phyloP scores from a whole-genome alignment of 2,329 filamentous ascomycete species.

The Blastomyces gilchristii region DNA sequence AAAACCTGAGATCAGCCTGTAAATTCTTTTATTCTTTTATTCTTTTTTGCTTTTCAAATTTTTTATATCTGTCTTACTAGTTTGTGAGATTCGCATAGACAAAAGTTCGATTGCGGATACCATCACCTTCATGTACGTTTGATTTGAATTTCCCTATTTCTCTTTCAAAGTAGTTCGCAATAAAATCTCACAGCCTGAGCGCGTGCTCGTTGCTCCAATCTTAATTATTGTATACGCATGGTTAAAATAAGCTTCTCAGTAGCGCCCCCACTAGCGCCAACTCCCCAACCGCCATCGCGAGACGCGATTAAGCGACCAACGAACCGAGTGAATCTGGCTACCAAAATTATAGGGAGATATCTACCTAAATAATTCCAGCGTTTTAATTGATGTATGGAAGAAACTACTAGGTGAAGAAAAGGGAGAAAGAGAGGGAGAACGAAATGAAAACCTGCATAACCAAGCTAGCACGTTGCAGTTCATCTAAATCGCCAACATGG shows the following conservation, averaged over 20 bases:
- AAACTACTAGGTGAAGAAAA: background rate
- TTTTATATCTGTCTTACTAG: background rate
- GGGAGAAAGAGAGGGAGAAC: background rate
- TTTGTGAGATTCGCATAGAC: background rate
- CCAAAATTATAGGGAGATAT: background rate
- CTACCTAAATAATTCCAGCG: background rate
- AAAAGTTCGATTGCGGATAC: conserved; percentile 2
- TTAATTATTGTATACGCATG: no score
- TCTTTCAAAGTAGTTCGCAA: background rate
- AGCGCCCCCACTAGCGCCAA: background rate
- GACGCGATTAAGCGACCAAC: background rate
- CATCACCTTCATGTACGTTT: background rate
- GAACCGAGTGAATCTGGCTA: background rate
- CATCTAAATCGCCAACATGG: background rate
- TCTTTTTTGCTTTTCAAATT: background rate
- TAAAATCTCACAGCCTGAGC: no score
- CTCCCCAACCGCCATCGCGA: background rate
- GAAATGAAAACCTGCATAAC: background rate
- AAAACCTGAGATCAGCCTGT: background rate
- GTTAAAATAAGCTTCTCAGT: background rate
- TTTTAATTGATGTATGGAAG: background rate
- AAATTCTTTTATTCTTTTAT: background rate
- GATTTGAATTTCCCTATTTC: background rate
- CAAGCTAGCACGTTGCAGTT: background rate
- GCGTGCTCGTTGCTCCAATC: no score